A percentile compares a stretch with the other conserved stretches of the same genome.
phyloP scores from a whole-genome alignment of 148 eudicot species.

The Vaccinium vitisidaea region DNA sequence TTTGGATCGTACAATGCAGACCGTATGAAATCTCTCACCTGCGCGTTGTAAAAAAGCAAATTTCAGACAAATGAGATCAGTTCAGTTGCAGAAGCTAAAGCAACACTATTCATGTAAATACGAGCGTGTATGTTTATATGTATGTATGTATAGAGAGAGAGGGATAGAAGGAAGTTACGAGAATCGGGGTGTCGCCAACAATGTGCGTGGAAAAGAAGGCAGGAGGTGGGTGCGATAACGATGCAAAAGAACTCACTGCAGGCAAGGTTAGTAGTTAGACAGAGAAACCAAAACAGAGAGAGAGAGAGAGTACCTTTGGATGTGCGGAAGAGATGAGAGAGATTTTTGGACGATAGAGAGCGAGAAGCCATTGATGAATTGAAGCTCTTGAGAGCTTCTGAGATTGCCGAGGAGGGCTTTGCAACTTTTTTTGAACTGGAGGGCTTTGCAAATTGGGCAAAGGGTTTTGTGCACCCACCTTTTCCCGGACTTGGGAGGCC shows the following conservation, averaged over 20 bases:
- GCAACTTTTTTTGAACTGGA: too few relatives aligned
- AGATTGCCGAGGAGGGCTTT: background rate
- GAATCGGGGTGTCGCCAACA: constrained; percentile 47
- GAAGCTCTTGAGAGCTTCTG: background rate
- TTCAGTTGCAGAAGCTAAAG: background rate
- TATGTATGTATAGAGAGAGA: background rate
- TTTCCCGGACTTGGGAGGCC: too few relatives aligned
- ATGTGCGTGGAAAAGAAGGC: constrained; percentile 46
- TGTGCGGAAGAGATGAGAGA: constrained; percentile 7
- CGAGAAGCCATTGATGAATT: constrained; percentile 5
- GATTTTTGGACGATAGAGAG: background rate
- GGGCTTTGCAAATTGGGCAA: background rate
- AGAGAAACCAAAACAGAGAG: background rate
- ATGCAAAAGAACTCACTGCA: constrained; percentile 6
- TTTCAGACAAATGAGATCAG: background rate
- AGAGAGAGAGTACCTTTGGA: constrained; percentile 15
- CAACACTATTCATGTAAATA: background rate
- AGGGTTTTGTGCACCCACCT: background rate
- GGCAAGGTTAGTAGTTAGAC: background rate
- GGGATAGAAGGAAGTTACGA: constrained; percentile 30
- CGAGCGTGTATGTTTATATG: background rate
- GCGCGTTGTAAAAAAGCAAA: background rate
- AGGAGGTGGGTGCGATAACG: constrained; percentile 16
- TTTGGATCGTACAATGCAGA: constrained; percentile 75
- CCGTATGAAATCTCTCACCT: constrained; percentile 92